Evolutionary conservation across 371 early-diverging fungal species (phyloP).

Genomic region (Polyrhizophydium stewartii): DNA sequence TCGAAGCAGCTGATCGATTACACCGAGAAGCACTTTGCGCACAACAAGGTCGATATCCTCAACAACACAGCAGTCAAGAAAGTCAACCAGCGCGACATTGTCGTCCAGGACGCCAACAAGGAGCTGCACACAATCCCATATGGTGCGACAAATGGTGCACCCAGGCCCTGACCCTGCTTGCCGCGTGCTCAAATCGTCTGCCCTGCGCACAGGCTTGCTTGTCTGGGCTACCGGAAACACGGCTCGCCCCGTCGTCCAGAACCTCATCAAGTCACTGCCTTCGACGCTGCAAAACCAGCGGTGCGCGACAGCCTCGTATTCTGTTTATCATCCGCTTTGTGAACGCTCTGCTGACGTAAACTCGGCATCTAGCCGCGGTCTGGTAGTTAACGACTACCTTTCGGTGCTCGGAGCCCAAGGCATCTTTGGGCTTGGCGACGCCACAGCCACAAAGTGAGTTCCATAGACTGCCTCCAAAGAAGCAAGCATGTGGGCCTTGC

Average conservation of each 20-base stretch:
- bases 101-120: constrained; percentile 68
- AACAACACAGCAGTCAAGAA: constrained; percentile 89
- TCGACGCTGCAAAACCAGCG: constrained; percentile 68
- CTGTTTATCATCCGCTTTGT: not conserved
- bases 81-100: constrained; percentile 73
- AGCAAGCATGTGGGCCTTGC: too few species aligned
- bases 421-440: constrained; percentile 87
- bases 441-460: constrained; percentile 68
- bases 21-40: constrained; percentile 81
- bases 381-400: constrained; percentile 80
- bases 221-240: constrained; percentile 96
- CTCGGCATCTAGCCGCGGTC: constrained; percentile 54
- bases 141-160: constrained; percentile 44
- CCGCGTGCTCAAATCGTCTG: not conserved
- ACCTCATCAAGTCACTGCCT: constrained; percentile 64
- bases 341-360: too few species aligned
- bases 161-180: not conserved
- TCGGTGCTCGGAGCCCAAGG: constrained; percentile 64
- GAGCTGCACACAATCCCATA: constrained; percentile 68
- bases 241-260: constrained; percentile 70
- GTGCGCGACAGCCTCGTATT: constrained; percentile 7
- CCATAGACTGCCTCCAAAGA: not conserved
- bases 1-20: constrained; percentile 84
- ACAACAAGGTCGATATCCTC: constrained; percentile 77
- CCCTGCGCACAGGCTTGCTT: constrained; percentile 39